Conservation (phyloP, 1,284 basidiomycete species). For the Afroboletus lepidellus region DNA sequence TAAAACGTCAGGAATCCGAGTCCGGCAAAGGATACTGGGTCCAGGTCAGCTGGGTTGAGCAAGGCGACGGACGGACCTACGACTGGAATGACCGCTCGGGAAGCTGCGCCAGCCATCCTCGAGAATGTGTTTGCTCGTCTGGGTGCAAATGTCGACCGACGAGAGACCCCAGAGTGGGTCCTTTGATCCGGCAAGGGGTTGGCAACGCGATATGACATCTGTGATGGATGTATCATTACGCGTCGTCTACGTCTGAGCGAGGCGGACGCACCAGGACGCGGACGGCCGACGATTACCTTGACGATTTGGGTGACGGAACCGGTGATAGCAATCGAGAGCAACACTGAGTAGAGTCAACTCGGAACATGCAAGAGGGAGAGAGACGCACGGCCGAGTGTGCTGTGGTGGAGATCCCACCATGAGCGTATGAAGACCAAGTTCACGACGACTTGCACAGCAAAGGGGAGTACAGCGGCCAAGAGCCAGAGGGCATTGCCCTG, state of each 20-base stretch:
- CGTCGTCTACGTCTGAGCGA: neutral
- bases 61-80: slow-evolving; percentile 33
- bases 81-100: slow-evolving; percentile 72
- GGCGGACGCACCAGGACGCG: slow-evolving; percentile 49
- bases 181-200: slow-evolving; percentile 48
- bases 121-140: slow-evolving; percentile 44
- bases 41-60: neutral
- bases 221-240: neutral
- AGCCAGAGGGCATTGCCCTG: slow-evolving; percentile 43
- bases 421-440: slow-evolving; percentile 53
- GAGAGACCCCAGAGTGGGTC: slow-evolving; percentile 65
- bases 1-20: slow-evolving; percentile 74
- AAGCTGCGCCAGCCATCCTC: slow-evolving; percentile 76
- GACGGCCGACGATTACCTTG: slow-evolving; percentile 69
- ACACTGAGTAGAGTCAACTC: slow-evolving; percentile 37
- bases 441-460: slow-evolving; percentile 49
- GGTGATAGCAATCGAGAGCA: slow-evolving; percentile 56
- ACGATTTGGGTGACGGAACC: slow-evolving; percentile 63
- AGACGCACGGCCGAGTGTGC: slow-evolving; percentile 53
- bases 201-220: slow-evolving; percentile 66
- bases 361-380: neutral
- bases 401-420: slow-evolving; percentile 71
- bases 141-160: slow-evolving; percentile 63
- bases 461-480: slow-evolving; percentile 48
- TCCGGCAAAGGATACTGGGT: slow-evolving; percentile 67